A percentile compares a stretch with the other conserved stretches of the same genome.
These are phyloP conservation scores for Podospora pseudocomata DNA, from an alignment of 495 filamentous ascomycete genomes.

Conservation along the genomic window DNA sequence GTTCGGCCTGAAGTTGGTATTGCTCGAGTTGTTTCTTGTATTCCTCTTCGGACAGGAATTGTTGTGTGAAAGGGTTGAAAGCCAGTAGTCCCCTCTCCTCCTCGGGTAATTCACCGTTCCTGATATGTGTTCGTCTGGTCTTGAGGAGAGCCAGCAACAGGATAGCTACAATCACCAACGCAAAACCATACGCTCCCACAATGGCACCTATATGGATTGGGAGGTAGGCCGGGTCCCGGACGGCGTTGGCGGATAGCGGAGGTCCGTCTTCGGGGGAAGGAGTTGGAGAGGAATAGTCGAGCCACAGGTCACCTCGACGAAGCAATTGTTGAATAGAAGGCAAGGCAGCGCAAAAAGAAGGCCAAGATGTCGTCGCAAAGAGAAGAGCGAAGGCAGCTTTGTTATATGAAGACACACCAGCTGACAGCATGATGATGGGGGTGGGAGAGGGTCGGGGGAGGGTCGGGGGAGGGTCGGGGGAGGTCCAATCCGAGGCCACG, in stretches of 20 bases:
- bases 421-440: constrained; percentile 33
- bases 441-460: not conserved
- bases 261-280: constrained; percentile 57
- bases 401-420: constrained; percentile 28
- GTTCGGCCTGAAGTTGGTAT: constrained; percentile 11
- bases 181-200: constrained; percentile 72
- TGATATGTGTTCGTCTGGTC: constrained; percentile 40
- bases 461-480: not conserved
- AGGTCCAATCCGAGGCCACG: constrained; percentile 13
- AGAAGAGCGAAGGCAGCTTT: constrained; percentile 28
- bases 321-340: constrained; percentile 27
- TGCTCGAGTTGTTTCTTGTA: constrained; percentile 25
- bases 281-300: constrained; percentile 51
- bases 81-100: constrained; percentile 15
- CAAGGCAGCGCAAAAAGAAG: constrained; percentile 31
- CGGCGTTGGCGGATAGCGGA: constrained; percentile 50
- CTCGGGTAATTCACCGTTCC: constrained; percentile 30
- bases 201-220: constrained; percentile 76
- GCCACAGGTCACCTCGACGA: constrained; percentile 43
- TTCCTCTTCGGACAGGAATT: constrained; percentile 36
- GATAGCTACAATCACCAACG: constrained; percentile 62
- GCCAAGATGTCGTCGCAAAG: constrained; percentile 33
- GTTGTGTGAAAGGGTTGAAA: constrained; percentile 30
- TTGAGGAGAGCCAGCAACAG: constrained; percentile 55
- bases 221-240: constrained; percentile 58